Conservation (phyloP, 2,329 filamentous ascomycete species). For the Cadophora luteo-olivacea region DNA sequence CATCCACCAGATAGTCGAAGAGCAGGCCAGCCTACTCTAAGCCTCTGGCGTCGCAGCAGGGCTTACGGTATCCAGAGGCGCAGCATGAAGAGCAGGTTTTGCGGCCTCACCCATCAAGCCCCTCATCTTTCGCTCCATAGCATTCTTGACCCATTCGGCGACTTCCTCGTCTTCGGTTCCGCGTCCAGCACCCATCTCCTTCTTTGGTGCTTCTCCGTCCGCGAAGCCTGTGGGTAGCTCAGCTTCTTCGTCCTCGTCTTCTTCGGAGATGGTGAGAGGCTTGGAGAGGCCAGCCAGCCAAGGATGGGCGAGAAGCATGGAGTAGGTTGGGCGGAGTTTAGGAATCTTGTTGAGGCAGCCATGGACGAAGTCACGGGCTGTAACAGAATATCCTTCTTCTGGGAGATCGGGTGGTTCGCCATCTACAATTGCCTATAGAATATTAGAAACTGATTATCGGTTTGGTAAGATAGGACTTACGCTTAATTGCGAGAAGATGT, state of each 20-base stretch:
- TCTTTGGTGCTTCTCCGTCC: slow-evolving; percentile 36
- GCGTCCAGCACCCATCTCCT: slow-evolving; percentile 28
- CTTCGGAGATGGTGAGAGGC: slow-evolving; percentile 75
- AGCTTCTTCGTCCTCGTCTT: slow-evolving; percentile 59
- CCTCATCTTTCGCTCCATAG: slow-evolving; percentile 69
- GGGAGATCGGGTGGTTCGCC: slow-evolving; percentile 93
- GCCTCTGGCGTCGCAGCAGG: slow-evolving; percentile 18
- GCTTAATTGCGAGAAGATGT: slow-evolving; percentile 96
- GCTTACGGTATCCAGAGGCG: slow-evolving; percentile 75
- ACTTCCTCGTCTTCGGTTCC: slow-evolving; percentile 76
- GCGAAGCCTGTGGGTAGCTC: slow-evolving; percentile 38
- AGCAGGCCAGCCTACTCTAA: slow-evolving; percentile 19
- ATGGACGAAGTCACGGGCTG: slow-evolving; percentile 84
- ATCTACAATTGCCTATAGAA: slow-evolving; percentile 86
- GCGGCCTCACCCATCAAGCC: slow-evolving; percentile 59
- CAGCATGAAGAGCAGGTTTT: slow-evolving; percentile 87
- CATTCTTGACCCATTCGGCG: slow-evolving; percentile 79
- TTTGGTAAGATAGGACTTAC: slow-evolving; percentile 63
- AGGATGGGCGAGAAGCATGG: slow-evolving; percentile 84
- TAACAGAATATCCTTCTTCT: slow-evolving; percentile 75
- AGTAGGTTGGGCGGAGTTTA: slow-evolving; percentile 90
- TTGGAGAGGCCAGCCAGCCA: slow-evolving; percentile 83
- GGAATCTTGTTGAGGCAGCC: slow-evolving; percentile 93
- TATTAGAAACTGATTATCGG: slow-evolving; percentile 14
- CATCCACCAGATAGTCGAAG: neutral